Percentiles rank a stretch among this genome's conserved stretches.
Conservation (phyloP, 768 basidiomycete species). For the Tricholomella constricta region DNA sequence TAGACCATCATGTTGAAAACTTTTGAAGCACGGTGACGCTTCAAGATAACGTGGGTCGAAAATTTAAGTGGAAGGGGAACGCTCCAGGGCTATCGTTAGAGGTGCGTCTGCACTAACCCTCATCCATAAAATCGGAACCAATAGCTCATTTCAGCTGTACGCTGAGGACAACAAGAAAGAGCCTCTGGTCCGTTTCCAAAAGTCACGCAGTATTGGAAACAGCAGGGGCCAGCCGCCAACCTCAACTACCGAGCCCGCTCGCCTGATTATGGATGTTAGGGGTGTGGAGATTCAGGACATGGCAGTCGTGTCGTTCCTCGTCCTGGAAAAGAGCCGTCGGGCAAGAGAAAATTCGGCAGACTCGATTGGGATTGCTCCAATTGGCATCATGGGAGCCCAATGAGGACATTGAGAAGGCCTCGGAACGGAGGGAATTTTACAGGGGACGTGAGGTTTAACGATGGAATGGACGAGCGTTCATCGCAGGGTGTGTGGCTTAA, state of each 20-base stretch:
- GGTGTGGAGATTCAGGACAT: constrained; percentile 39
- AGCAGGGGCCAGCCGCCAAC: constrained; percentile 19
- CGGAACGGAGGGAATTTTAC: no score
- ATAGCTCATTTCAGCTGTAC: constrained; percentile 31
- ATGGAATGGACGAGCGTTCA: no score
- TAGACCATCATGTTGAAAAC: background rate
- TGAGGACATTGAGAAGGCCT: no score
- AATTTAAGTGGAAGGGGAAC: constrained; percentile 45
- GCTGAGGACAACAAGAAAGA: constrained; percentile 32
- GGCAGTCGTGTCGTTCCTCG: constrained; percentile 41
- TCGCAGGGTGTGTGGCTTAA: no score
- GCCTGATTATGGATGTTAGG: constrained; percentile 31
- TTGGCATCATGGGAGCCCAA: no score
- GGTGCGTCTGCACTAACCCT: constrained; percentile 20
- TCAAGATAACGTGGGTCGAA: constrained; percentile 32
- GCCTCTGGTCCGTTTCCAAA: constrained; percentile 39
- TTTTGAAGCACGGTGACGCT: constrained; percentile 37
- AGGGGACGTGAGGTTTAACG: no score
- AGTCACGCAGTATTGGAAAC: constrained; percentile 25
- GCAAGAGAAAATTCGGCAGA: constrained; percentile 29
- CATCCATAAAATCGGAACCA: background rate
- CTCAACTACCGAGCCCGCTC: constrained; percentile 26
- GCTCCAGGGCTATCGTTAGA: constrained; percentile 35
- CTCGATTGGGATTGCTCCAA: no score
- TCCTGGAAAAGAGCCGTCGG: constrained; percentile 42